Conservation (phyloP, 495 filamentous ascomycete species). For the Neurospora discreta region DNA sequence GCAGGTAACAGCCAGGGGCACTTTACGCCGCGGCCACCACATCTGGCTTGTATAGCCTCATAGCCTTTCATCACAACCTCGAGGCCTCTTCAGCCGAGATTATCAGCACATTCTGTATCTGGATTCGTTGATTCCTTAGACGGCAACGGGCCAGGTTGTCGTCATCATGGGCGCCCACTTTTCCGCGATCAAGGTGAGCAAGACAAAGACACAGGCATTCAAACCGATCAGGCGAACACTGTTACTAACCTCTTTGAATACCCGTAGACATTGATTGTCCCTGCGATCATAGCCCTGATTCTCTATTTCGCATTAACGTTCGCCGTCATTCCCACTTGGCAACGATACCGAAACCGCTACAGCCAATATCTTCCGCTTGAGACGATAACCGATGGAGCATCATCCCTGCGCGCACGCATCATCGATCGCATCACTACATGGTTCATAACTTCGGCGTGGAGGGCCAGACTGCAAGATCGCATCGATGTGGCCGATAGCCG, state of each 20-base stretch:
- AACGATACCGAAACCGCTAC: conserved; percentile 63
- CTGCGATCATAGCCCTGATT: conserved; percentile 62
- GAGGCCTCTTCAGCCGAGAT: neutral
- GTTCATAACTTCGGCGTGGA: conserved; percentile 47
- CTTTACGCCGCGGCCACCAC: neutral
- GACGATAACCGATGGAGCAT: conserved; percentile 48
- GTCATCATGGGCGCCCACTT: conserved; percentile 26
- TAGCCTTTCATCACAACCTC: neutral
- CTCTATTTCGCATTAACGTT: conserved; percentile 65
- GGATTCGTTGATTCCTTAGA: neutral
- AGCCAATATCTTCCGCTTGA: conserved; percentile 58
- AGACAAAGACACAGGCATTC: neutral
- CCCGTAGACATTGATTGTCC: conserved; percentile 61
- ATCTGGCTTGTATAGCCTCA: neutral
- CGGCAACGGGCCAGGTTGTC: conserved; percentile 2
- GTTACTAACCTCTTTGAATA: neutral
- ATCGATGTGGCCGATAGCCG: conserved; percentile 27
- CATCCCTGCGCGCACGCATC: conserved; percentile 50
- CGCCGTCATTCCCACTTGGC: conserved; percentile 64
- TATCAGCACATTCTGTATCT: neutral
- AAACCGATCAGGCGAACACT: neutral
- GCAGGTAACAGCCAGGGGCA: neutral
- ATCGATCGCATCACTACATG: conserved; percentile 42
- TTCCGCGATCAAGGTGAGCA: conserved; percentile 35
- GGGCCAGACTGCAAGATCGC: conserved; percentile 24